Percentiles rank a stretch among this genome's conserved stretches.
Evolutionary conservation across 1,139 yeast species (phyloP).

Genomic region (Eremothecium coryli): DNA sequence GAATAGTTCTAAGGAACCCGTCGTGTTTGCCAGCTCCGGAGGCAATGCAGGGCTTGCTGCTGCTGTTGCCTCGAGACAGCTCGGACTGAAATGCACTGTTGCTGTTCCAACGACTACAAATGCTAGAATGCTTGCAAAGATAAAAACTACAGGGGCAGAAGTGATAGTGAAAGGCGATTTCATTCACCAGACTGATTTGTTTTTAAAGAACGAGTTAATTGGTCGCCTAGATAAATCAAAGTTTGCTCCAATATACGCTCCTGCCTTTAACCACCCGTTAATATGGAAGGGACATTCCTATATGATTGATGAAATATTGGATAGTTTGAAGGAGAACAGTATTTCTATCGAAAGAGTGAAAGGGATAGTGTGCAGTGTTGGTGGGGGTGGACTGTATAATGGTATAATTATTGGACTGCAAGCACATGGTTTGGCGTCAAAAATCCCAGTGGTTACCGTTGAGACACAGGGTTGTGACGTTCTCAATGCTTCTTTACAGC

Average conservation of each 20-base stretch:
- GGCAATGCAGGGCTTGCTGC: constrained; percentile 79
- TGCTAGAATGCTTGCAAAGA: constrained; percentile 34
- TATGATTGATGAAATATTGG: constrained; percentile 47
- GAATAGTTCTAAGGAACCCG: constrained; percentile 27
- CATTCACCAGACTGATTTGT: constrained; percentile 60
- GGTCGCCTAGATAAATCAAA: constrained; percentile 26
- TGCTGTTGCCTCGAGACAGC: constrained; percentile 46
- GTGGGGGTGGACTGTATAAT: constrained; percentile 67
- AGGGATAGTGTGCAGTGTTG: constrained; percentile 59
- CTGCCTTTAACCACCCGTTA: constrained; percentile 56
- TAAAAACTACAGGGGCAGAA: constrained; percentile 42
- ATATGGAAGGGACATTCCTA: constrained; percentile 65
- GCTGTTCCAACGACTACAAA: constrained; percentile 50
- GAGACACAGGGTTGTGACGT: constrained; percentile 59
- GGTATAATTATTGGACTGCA: constrained; percentile 53
- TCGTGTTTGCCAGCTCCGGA: constrained; percentile 58
- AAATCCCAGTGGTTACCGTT: constrained; percentile 43
- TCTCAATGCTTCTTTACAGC: constrained; percentile 40
- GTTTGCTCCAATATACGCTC: constrained; percentile 48
- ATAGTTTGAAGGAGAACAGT: constrained; percentile 31
- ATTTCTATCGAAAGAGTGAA: constrained; percentile 33
- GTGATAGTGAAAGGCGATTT: constrained; percentile 47
- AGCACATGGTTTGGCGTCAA: constrained; percentile 32
- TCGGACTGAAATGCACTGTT: constrained; percentile 49
- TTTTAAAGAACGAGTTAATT: constrained; percentile 36